phyloP scores from a whole-genome alignment of 2,329 filamentous ascomycete species.

The Ceratocystis huliohia region DNA sequence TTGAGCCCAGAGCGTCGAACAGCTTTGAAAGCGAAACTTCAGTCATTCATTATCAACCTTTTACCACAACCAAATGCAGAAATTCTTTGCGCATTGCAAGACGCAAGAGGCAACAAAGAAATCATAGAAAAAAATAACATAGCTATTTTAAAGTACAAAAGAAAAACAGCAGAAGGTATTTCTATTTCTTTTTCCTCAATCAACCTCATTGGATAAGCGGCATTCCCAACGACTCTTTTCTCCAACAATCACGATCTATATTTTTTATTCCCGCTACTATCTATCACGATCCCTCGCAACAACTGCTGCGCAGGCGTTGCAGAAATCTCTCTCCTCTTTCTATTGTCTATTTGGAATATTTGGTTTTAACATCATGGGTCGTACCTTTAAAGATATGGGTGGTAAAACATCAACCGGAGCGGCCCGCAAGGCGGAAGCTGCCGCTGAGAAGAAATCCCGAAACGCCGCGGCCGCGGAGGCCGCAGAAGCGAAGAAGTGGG shows the following conservation, averaged over 20 bases:
- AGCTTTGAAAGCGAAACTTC: neutral
- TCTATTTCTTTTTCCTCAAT: neutral
- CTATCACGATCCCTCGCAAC: neutral
- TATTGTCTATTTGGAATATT: constrained; percentile 1
- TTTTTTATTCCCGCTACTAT: neutral
- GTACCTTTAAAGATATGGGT: constrained; percentile 64
- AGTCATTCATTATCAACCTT: neutral
- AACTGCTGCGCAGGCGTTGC: neutral
- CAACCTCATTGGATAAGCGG: no score
- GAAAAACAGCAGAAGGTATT: neutral
- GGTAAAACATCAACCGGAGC: constrained; percentile 84
- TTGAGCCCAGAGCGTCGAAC: neutral
- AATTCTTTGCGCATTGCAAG: neutral
- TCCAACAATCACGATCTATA: neutral
- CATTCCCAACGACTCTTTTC: neutral
- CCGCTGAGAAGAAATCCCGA: constrained; percentile 63
- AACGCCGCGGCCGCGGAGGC: constrained; percentile 53
- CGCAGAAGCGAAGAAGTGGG: constrained; percentile 65
- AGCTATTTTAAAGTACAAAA: neutral
- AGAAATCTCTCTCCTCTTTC: neutral
- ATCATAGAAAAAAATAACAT: neutral
- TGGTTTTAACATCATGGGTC: constrained; percentile 42
- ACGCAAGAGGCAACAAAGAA: neutral
- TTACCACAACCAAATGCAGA: neutral
- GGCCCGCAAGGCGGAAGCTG: constrained; percentile 81